Conservation (phyloP, 306 rosid species). For the Neltuma alba region DNA sequence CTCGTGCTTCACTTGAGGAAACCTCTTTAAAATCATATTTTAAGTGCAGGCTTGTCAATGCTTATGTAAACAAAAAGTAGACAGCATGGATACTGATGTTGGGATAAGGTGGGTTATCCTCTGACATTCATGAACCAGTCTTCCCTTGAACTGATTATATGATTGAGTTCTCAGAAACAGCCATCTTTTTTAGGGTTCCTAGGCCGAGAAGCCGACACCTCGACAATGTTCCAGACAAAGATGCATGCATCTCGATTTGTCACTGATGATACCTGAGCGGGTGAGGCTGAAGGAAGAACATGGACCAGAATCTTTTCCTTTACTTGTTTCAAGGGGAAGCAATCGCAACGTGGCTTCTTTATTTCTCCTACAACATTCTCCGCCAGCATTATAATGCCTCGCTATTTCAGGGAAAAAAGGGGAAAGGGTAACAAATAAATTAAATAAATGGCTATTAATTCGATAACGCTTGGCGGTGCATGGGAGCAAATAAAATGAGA, state of each 20-base stretch:
- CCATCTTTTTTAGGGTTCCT: constrained; percentile 26
- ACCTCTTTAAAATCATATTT: constrained; percentile 43
- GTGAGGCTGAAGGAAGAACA: background rate
- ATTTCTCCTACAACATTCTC: background rate
- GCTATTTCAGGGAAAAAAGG: background rate
- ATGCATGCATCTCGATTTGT: constrained; percentile 9
- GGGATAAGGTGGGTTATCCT: constrained; percentile 61
- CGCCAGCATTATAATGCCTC: background rate
- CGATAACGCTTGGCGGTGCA: background rate
- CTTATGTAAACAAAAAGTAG: constrained; percentile 56
- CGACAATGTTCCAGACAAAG: background rate
- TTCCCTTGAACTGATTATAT: constrained; percentile 18
- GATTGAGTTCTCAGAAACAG: constrained; percentile 10
- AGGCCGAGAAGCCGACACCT: background rate
- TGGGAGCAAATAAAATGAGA: background rate
- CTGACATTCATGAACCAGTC: constrained; percentile 79
- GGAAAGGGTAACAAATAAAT: too few species aligned
- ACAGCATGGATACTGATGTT: constrained; percentile 68
- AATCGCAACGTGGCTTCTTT: background rate
- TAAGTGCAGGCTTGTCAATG: constrained; percentile 50
- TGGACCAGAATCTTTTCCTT: constrained; percentile 9
- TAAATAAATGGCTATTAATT: background rate
- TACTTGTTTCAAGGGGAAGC: constrained; percentile 16
- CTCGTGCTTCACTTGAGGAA: constrained; percentile 72
- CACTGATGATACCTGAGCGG: background rate